phyloP scores from a whole-genome alignment of 2,329 filamentous ascomycete species.

The Pleomassaria siparia region DNA sequence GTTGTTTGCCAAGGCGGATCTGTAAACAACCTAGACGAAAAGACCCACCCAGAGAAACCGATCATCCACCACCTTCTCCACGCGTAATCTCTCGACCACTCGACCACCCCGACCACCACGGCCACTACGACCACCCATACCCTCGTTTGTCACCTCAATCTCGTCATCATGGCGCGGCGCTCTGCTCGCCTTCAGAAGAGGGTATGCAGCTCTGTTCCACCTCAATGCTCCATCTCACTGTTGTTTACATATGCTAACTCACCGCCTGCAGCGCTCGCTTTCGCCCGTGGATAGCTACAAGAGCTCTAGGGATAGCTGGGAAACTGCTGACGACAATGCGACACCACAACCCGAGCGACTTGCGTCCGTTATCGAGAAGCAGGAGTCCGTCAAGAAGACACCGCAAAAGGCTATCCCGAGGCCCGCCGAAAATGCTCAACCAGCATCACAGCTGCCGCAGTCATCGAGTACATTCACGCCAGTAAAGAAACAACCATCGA shows the following conservation, averaged over 20 bases:
- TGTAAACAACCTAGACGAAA: background rate
- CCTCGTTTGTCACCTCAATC: conserved; percentile 7
- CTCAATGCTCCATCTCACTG: conserved; percentile 2
- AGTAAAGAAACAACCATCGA: conserved; percentile 26
- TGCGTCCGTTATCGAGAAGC: conserved; percentile 16
- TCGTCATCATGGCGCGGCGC: conserved; percentile 37
- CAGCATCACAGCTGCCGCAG: conserved; percentile 28
- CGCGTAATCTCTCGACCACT: background rate
- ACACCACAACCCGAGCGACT: conserved; percentile 15
- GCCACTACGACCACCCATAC: conserved; percentile 2
- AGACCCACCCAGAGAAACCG: background rate
- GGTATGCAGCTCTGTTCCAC: conserved; percentile 22
- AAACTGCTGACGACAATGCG: conserved; percentile 27
- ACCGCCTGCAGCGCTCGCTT: conserved; percentile 28
- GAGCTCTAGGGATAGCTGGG: conserved; percentile 27
- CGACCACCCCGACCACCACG: background rate
- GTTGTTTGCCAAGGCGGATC: background rate
- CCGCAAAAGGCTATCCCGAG: conserved; percentile 21
- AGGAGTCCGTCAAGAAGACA: conserved; percentile 23
- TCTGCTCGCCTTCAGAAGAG: conserved; percentile 39
- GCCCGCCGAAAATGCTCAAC: conserved; percentile 11
- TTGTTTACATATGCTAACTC: conserved; percentile 33
- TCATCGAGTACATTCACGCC: conserved; percentile 9
- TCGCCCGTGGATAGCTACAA: conserved; percentile 19
- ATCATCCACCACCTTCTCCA: background rate